Conservation (phyloP, 108 stramenopile genomes). For the Aurantiochytrium sp. region DNA sequence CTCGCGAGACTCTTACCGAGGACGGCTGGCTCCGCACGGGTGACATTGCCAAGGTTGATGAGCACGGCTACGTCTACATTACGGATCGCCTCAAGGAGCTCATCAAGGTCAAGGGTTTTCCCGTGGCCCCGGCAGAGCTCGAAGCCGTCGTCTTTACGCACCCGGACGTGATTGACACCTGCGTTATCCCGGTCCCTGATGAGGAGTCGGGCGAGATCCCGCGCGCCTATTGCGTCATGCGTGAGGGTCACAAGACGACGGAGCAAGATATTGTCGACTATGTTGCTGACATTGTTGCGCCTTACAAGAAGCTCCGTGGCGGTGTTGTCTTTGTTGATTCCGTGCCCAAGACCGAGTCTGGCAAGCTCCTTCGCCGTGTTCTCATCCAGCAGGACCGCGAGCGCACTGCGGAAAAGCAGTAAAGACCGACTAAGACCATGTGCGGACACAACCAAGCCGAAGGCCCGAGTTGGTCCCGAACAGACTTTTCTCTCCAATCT, state of each 20-base stretch:
- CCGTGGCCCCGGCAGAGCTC: conserved; percentile 85
- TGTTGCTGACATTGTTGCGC: conserved; percentile 71
- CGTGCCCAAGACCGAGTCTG: conserved; percentile 79
- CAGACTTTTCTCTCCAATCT: too few species aligned
- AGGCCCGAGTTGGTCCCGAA: too few species aligned
- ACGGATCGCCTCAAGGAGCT: conserved; percentile 83
- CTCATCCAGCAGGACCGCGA: conserved; percentile 38
- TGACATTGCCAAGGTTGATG: conserved; percentile 73
- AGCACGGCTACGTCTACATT: conserved; percentile 74
- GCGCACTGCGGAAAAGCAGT: not conserved
- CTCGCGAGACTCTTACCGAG: conserved; percentile 58
- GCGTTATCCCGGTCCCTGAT: conserved; percentile 73
- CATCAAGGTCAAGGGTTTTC: conserved; percentile 84
- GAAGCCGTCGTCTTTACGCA: conserved; percentile 73
- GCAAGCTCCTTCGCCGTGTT: conserved; percentile 78
- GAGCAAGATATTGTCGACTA: conserved; percentile 64
- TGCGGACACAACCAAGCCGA: too few species aligned
- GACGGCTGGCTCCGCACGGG: conserved; percentile 76
- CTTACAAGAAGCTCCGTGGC: conserved; percentile 71
- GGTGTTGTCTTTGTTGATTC: conserved; percentile 67
- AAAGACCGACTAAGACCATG: too few species aligned
- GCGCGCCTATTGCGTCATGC: conserved; percentile 71
- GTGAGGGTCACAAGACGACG: conserved; percentile 32
- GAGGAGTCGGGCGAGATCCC: conserved; percentile 71
- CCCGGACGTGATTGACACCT: conserved; percentile 67